Conservation (phyloP, 2,329 filamentous ascomycete genomes). For the Aquanectria penicillioides region DNA sequence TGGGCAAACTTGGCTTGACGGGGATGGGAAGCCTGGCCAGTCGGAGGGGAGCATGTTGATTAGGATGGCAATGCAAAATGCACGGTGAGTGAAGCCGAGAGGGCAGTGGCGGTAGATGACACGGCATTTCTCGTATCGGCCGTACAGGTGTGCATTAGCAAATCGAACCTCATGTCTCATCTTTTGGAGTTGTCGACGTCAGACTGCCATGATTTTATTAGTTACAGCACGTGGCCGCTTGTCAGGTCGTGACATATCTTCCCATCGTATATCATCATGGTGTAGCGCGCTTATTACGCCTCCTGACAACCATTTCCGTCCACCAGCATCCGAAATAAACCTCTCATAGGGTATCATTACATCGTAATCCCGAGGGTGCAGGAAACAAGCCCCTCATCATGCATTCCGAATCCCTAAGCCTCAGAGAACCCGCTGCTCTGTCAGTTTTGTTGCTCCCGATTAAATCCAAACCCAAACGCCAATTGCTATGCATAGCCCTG, state of each 20-base stretch:
- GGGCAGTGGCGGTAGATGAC: neutral
- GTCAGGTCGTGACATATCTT: too few relatives aligned
- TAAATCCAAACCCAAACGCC: conserved; percentile 50
- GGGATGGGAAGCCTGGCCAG: neutral
- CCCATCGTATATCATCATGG: neutral
- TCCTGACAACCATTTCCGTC: neutral
- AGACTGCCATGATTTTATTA: neutral
- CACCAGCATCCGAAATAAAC: neutral
- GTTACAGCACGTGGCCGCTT: neutral
- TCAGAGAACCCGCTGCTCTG: neutral
- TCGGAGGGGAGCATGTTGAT: neutral
- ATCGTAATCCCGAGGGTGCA: neutral
- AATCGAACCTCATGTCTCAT: neutral
- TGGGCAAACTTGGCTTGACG: too few relatives aligned
- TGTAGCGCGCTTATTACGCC: neutral
- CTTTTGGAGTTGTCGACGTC: neutral
- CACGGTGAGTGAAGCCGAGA: neutral
- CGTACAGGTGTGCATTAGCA: neutral
- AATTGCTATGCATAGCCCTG: conserved; percentile 51
- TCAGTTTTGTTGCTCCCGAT: conserved; percentile 1
- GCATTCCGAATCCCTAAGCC: neutral
- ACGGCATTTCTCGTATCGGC: conserved; percentile 5
- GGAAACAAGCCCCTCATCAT: neutral
- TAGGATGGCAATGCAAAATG: neutral
- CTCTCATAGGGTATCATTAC: conserved; percentile 7